These are phyloP conservation scores for Actinomortierella wolfii DNA, from an alignment of 371 early-diverging fungal species.

Conservation along the genomic window DNA sequence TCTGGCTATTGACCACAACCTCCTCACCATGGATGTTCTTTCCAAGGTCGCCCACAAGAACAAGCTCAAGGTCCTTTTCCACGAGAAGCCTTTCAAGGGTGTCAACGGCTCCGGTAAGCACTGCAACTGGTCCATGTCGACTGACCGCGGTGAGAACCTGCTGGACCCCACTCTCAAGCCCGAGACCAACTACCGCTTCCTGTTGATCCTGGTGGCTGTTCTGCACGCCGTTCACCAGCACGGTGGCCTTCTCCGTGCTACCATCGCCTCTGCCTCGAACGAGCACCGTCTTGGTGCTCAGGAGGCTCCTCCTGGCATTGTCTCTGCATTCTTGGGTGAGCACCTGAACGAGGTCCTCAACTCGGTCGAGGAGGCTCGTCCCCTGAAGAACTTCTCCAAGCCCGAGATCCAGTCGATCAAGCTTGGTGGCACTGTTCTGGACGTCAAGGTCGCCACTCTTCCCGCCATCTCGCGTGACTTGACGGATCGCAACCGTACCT, in stretches of 20 bases:
- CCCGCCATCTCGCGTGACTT: slow-evolving; percentile 94
- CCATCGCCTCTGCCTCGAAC: slow-evolving; percentile 92
- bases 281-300: slow-evolving; percentile 98
- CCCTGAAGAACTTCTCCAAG: slow-evolving; percentile 80
- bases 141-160: slow-evolving; percentile 94
- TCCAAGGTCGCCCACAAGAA: slow-evolving; percentile 97
- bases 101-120: slow-evolving; percentile 99
- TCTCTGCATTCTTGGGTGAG: slow-evolving; percentile 95
- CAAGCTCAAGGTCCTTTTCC: slow-evolving; percentile 95
- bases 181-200: slow-evolving; percentile 96
- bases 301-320: slow-evolving; percentile 98
- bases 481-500: slow-evolving; percentile 98
- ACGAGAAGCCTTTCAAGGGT: slow-evolving; percentile 99
- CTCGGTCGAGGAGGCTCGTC: slow-evolving; percentile 86
- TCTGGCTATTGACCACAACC: slow-evolving; percentile 97
- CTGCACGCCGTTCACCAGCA: slow-evolving; percentile 92
- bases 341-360: slow-evolving; percentile 93
- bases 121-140: slow-evolving; percentile 98
- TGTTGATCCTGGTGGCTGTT: slow-evolving; percentile 89
- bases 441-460: slow-evolving; percentile 92
- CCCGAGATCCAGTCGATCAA: slow-evolving; percentile 87
- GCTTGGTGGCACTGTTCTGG: slow-evolving; percentile 93
- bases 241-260: slow-evolving; percentile 86
- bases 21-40: slow-evolving; percentile 95
- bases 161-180: slow-evolving; percentile 92